Conservation (phyloP, 495 filamentous ascomycete species). For the Lepraria neglecta region DNA sequence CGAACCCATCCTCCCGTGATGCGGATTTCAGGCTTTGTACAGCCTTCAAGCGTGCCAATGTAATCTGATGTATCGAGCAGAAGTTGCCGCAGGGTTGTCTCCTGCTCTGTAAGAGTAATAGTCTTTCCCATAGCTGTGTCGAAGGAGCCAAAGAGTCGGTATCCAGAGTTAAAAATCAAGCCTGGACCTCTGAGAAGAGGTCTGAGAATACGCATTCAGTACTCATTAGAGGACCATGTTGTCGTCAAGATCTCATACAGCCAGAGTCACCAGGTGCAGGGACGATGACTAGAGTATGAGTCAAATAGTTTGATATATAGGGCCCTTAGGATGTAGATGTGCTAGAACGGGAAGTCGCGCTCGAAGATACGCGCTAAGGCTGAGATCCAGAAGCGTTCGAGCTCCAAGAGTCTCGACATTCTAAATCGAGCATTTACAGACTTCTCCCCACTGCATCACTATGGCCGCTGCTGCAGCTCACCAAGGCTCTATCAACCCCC, state of each 20-base stretch:
- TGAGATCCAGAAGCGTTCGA: not conserved
- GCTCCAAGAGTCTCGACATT: not conserved
- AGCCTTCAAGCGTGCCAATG: conserved; percentile 51
- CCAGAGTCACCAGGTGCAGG: no score
- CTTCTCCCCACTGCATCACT: not conserved
- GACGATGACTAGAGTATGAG: no score
- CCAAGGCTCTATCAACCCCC: conserved; percentile 15
- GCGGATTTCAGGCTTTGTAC: conserved; percentile 49
- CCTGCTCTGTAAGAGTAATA: conserved; percentile 58
- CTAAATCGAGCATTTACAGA: not conserved
- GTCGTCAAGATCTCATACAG: no score
- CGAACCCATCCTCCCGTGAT: conserved; percentile 99
- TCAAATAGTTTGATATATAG: not conserved
- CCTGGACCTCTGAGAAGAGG: not conserved
- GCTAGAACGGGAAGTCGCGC: not conserved
- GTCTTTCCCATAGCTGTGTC: conserved; percentile 19
- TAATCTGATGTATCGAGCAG: conserved; percentile 68
- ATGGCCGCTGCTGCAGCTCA: conserved; percentile 18
- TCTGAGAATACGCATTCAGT: not conserved
- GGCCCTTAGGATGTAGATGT: not conserved
- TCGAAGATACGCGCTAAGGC: not conserved
- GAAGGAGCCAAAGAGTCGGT: not conserved
- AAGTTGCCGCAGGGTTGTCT: conserved; percentile 61
- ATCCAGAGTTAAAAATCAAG: not conserved
- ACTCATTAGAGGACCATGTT: not conserved